A percentile compares a stretch with the other conserved stretches of the same genome.
Conservation (phyloP, 495 filamentous ascomycete species). For the Penicillium canescens region DNA sequence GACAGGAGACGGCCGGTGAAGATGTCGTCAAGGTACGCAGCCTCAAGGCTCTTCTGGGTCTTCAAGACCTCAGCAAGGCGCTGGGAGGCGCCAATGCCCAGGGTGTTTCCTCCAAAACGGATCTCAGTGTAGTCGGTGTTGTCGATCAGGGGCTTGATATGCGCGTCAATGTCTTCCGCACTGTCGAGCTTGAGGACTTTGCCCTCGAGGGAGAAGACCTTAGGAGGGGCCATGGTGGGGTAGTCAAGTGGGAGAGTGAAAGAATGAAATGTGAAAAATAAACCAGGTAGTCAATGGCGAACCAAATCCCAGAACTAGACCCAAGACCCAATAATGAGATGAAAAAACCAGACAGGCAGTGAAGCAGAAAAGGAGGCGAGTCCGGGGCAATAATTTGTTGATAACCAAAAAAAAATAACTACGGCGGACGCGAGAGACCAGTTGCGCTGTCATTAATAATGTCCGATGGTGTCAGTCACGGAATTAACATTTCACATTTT, state of each 20-base stretch:
- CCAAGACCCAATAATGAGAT: constrained; percentile 2
- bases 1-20: constrained; percentile 92
- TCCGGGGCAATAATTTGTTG: constrained; percentile 16
- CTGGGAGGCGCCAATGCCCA: constrained; percentile 84
- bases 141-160: constrained; percentile 71
- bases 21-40: constrained; percentile 92
- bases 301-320: background rate
- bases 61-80: constrained; percentile 76
- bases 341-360: constrained; percentile 7
- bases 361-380: constrained; percentile 9
- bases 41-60: constrained; percentile 77
- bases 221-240: constrained; percentile 57
- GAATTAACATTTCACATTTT: constrained; percentile 1
- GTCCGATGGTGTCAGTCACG: constrained; percentile 13
- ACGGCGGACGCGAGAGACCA: constrained; percentile 22
- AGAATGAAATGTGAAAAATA: constrained; percentile 3
- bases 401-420: constrained; percentile 24
- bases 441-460: constrained; percentile 33
- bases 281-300: constrained; percentile 1
- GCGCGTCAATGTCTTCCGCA: constrained; percentile 80
- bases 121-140: constrained; percentile 80
- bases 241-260: constrained; percentile 24
- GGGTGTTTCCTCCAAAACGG: constrained; percentile 81
- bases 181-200: constrained; percentile 89
- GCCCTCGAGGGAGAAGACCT: constrained; percentile 87